Evolutionary conservation across 148 eudicot genomes (phyloP).

Genomic region (Pouteria glomerata): DNA sequence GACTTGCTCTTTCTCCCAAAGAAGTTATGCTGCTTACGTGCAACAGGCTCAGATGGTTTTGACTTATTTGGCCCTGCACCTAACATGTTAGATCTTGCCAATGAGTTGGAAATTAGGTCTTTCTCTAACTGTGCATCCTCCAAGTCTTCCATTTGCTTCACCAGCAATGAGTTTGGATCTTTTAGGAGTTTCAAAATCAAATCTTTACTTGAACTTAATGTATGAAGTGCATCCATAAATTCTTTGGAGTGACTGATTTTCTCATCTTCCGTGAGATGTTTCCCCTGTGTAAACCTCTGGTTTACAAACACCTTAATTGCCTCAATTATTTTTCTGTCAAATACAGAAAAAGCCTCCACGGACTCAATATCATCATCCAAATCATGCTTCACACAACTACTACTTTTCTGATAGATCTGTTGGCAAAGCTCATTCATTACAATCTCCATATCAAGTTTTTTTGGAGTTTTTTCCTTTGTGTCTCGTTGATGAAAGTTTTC

Average conservation of each 20-base stretch:
- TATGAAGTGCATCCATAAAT: conserved; percentile 39
- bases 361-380: conserved; percentile 17
- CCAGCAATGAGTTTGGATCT: conserved; percentile 34
- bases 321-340: conserved; percentile 51
- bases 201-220: conserved; percentile 37
- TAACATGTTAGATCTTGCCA: conserved; percentile 23
- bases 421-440: conserved; percentile 51
- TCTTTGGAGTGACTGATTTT: conserved; percentile 24
- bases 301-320: conserved; percentile 66
- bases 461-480: conserved; percentile 30
- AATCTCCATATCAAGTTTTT: conserved; percentile 41
- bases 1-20: conserved; percentile 74
- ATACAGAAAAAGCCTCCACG: conserved; percentile 2
- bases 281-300: conserved; percentile 34
- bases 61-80: conserved; percentile 15
- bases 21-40: conserved; percentile 44
- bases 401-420: conserved; percentile 34
- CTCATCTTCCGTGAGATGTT: conserved; percentile 21
- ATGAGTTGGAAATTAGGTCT: conserved; percentile 28
- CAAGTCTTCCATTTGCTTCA: conserved; percentile 31
- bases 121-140: conserved; percentile 20
- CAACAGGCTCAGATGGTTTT: conserved; percentile 25
- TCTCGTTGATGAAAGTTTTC: conserved; percentile 21
- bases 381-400: conserved; percentile 17
- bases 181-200: conserved; percentile 33